Evolutionary conservation across 2,329 filamentous ascomycete genomes (phyloP).

Genomic region (Penicillium rolfsii): DNA sequence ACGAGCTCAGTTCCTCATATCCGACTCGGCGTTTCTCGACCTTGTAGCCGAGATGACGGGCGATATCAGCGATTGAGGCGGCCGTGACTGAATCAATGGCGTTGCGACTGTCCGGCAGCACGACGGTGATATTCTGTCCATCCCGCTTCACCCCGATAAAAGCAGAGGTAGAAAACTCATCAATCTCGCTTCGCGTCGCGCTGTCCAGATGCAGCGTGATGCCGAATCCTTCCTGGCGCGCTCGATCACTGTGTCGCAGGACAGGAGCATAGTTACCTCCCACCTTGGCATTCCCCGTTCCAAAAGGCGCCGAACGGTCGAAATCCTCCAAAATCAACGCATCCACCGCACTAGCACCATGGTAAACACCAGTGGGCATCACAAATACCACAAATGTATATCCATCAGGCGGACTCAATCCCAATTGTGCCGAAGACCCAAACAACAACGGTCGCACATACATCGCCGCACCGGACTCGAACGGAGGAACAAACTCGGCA

Average conservation of each 20-base stretch:
- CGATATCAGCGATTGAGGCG: constrained; percentile 76
- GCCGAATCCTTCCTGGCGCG: constrained; percentile 77
- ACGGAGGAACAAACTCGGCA: constrained; percentile 86
- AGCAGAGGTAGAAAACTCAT: constrained; percentile 93
- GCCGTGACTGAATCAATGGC: constrained; percentile 88
- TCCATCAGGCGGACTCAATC: constrained; percentile 83
- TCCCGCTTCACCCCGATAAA: constrained; percentile 79
- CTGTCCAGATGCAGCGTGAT: constrained; percentile 95
- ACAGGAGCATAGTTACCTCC: constrained; percentile 97
- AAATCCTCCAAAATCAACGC: constrained; percentile 90
- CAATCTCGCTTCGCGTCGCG: constrained; percentile 78
- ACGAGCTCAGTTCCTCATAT: constrained; percentile 64
- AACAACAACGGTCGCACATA: constrained; percentile 90
- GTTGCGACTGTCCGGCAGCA: constrained; percentile 84
- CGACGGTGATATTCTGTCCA: constrained; percentile 66
- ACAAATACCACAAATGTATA: constrained; percentile 92
- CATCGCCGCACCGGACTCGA: constrained; percentile 85
- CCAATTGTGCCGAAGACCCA: constrained; percentile 83
- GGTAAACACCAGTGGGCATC: constrained; percentile 90
- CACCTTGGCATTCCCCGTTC: constrained; percentile 88
- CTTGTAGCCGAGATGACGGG: constrained; percentile 75
- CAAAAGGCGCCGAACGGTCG: constrained; percentile 88
- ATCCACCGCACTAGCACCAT: constrained; percentile 84
- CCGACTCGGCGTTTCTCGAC: constrained; percentile 71
- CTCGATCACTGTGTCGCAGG: constrained; percentile 81